Evolutionary conservation across 2,329 filamentous ascomycete genomes (phyloP), one percentile per base, ranked within the genome.

Genomic region (Xylariaceae sp.): DNA sequence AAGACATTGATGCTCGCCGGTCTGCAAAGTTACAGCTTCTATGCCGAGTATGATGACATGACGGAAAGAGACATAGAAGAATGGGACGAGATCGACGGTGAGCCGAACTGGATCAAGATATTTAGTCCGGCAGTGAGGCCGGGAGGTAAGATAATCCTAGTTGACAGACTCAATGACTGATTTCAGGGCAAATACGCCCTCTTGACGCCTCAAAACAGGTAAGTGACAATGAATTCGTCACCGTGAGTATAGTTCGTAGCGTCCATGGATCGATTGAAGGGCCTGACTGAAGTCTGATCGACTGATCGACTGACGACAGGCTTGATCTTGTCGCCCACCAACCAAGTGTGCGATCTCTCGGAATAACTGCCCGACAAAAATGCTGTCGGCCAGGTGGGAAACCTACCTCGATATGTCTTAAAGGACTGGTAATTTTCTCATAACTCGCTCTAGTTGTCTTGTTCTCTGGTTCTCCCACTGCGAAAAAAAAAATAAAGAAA

Each of bases 61-160:
- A 60, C 59, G 1, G 62, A 51, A 8, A 45, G 39, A 8, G 56
- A 60, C 8, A 52, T 69, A 7, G 67, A 68, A 55, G 13, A 59
- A 17, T 57, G 42, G 9, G 64, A 66, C 3, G 59, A 62, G 52
- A 45, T 69, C 2, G 45, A 64, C 3, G 63, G 60, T 0, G 63
- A 69, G 53, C 67, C 67, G 1, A 70, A 70, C 52, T 70, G 67
- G 67, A 64, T 70, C 37, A 65, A 61, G 34, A 23, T 67, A 7
- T 70, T 70, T 34, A 60, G 55, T 51, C 62, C 61, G 0, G 66
- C 67, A 1, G 3, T 70, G 18, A 60, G 63, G 2, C 64, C 60
- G 10, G 68, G 67, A 3, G 68, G 68, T 3, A 64, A 45, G 51
- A 53, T 70, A 8, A 42, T 70, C 1, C 63, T 70, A n/a, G 58